Evolutionary conservation across 352 stramenopile genomes (phyloP).

Genomic region (Phytophthora hybrid): DNA sequence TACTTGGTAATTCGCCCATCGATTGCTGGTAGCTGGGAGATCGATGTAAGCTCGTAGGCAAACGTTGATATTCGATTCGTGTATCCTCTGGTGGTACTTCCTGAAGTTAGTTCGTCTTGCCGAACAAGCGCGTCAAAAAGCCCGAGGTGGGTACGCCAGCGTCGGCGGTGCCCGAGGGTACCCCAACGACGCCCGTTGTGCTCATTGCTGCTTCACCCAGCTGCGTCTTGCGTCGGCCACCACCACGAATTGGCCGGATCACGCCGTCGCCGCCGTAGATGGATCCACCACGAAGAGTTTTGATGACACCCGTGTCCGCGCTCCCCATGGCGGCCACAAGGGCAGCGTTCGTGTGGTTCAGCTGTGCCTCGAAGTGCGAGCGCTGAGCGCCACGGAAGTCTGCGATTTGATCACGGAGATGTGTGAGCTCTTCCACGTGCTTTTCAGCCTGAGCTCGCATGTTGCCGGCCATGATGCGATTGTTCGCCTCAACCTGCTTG

Average conservation of each 20-base stretch:
- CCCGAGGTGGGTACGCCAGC: slow-evolving; percentile 38
- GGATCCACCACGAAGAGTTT: slow-evolving; percentile 72
- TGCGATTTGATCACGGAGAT: slow-evolving; percentile 85
- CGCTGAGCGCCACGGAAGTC: slow-evolving; percentile 83
- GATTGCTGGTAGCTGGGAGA: slow-evolving; percentile 6
- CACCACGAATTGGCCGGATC: slow-evolving; percentile 79
- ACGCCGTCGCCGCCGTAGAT: slow-evolving; percentile 73
- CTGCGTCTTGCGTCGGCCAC: slow-evolving; percentile 68
- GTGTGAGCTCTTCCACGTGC: slow-evolving; percentile 88
- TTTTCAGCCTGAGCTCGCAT: slow-evolving; percentile 91
- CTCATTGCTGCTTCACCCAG: slow-evolving; percentile 33
- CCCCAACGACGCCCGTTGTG: slow-evolving; percentile 7
- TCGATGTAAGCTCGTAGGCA: background rate
- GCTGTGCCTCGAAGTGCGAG: slow-evolving; percentile 79
- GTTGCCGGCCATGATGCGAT: slow-evolving; percentile 88
- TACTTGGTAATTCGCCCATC: slow-evolving; percentile 24
- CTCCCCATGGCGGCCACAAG: slow-evolving; percentile 36
- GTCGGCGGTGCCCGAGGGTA: slow-evolving; percentile 14
- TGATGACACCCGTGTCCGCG: slow-evolving; percentile 55
- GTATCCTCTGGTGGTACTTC: background rate
- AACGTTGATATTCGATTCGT: background rate
- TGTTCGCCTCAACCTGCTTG: slow-evolving; percentile 90
- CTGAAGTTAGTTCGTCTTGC: slow-evolving; percentile 47
- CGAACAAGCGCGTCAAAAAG: slow-evolving; percentile 67
- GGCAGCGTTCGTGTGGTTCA: slow-evolving; percentile 54